These are phyloP conservation scores for Epichloe sibirici DNA, from an alignment of 2,329 filamentous ascomycete genomes.

Conservation along the genomic window DNA sequence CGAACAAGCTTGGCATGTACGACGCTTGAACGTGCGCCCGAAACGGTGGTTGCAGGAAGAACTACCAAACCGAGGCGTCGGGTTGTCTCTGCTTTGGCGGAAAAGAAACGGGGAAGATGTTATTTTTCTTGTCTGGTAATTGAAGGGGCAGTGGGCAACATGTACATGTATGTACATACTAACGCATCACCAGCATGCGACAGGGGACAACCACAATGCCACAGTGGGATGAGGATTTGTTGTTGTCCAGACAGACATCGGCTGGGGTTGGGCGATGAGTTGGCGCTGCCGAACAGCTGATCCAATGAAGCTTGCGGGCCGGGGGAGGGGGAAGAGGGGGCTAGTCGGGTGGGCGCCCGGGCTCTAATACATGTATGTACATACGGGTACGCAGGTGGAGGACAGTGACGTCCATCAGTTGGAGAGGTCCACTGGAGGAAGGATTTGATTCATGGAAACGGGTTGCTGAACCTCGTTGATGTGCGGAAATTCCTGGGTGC, in stretches of 20 bases:
- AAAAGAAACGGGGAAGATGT: neutral
- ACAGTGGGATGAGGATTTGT: constrained; percentile 1
- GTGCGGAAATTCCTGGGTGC: neutral
- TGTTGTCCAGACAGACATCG: constrained; percentile 6
- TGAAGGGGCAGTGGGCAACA: neutral
- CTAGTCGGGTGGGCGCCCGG: constrained; percentile 7
- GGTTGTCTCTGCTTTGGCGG: neutral
- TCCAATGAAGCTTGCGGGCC: constrained; percentile 21
- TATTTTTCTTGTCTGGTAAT: neutral
- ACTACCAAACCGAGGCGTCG: neutral
- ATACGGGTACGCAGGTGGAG: constrained; percentile 6
- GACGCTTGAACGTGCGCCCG: neutral
- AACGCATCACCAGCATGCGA: neutral
- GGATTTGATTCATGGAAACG: neutral
- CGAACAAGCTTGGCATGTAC: neutral
- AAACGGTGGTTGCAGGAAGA: neutral
- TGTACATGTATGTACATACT: neutral
- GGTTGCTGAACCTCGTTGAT: neutral
- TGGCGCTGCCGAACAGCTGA: constrained; percentile 25
- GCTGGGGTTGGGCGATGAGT: constrained; percentile 21
- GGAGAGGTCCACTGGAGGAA: neutral
- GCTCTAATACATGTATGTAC: neutral
- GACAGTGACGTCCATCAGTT: constrained; percentile 1
- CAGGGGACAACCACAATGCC: neutral
- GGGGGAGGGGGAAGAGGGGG: constrained; percentile 15